A percentile compares a stretch with the other conserved stretches of the same genome.
Evolutionary conservation across 2,329 filamentous ascomycete genomes (phyloP).

Genomic region (Aspergillus eucalypticola): DNA sequence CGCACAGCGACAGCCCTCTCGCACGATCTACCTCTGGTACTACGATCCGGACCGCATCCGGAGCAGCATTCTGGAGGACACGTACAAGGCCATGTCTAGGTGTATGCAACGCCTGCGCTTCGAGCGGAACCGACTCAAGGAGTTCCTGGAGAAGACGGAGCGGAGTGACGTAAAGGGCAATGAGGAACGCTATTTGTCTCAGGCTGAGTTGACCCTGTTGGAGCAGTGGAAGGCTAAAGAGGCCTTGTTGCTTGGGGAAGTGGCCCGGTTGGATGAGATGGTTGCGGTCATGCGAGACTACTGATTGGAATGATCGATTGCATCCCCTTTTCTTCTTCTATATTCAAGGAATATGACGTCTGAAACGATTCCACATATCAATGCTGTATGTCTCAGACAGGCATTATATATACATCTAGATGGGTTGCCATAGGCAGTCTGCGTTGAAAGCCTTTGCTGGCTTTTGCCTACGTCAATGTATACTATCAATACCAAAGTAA

Average conservation of each 20-base stretch:
- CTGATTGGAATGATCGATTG: constrained; percentile 38
- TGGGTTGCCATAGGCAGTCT: background rate
- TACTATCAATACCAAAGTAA: background rate
- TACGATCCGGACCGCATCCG: constrained; percentile 76
- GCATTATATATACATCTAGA: too few relatives aligned
- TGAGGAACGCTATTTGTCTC: constrained; percentile 76
- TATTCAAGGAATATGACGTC: too few relatives aligned
- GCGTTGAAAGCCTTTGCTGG: background rate
- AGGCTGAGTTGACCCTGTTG: constrained; percentile 69
- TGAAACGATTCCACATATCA: too few relatives aligned
- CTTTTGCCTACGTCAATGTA: background rate
- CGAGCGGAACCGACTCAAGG: constrained; percentile 70
- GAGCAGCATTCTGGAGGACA: constrained; percentile 71
- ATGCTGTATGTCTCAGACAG: too few relatives aligned
- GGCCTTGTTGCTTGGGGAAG: constrained; percentile 73
- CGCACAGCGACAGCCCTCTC: constrained; percentile 73
- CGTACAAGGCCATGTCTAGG: constrained; percentile 87
- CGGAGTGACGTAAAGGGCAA: constrained; percentile 82
- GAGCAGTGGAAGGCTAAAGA: constrained; percentile 63
- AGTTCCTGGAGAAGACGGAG: constrained; percentile 77
- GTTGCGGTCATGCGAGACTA: constrained; percentile 81
- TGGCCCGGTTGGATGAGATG: constrained; percentile 79
- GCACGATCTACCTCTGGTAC: constrained; percentile 89
- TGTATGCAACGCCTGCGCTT: constrained; percentile 77
- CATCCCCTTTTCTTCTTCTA: too few relatives aligned